Evolutionary conservation across 2,329 filamentous ascomycete species (phyloP).

Genomic region (Alternaria viburni): DNA sequence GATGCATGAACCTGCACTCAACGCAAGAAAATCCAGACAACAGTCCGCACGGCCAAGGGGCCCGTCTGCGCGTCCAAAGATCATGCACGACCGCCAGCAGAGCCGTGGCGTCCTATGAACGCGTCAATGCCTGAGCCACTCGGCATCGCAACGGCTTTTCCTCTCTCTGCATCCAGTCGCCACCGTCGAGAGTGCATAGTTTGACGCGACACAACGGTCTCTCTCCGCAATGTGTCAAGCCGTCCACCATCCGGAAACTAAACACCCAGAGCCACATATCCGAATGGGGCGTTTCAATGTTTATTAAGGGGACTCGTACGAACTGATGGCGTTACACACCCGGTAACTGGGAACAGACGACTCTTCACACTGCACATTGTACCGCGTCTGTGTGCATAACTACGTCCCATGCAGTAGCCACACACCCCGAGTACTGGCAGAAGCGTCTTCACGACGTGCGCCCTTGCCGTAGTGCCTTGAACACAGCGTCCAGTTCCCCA

Average conservation of each 20-base stretch:
- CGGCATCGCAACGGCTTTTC: conserved; percentile 1
- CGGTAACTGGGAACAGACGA: background rate
- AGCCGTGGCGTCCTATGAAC: conserved; percentile 20
- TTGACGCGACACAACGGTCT: background rate
- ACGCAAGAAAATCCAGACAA: conserved; percentile 6
- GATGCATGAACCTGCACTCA: conserved; percentile 25
- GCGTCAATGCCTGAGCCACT: conserved; percentile 16
- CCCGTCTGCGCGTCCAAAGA: conserved; percentile 11
- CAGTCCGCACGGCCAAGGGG: conserved; percentile 14
- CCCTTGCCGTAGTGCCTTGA: background rate
- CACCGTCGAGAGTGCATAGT: background rate
- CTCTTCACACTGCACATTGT: background rate
- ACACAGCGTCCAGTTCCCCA: background rate
- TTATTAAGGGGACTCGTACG: conserved; percentile 7
- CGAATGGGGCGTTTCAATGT: conserved; percentile 6
- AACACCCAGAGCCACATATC: conserved; percentile 9
- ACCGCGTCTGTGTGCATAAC: background rate
- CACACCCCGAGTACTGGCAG: background rate
- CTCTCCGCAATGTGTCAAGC: conserved; percentile 5
- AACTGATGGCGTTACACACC: background rate
- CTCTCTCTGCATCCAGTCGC: background rate
- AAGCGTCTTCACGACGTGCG: background rate
- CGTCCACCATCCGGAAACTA: conserved; percentile 9
- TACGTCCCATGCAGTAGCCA: background rate
- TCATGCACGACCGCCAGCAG: conserved; percentile 17